Evolutionary conservation across 306 rosid species (phyloP), one percentile per base, ranked within the genome.

Genomic region (Senna tora): DNA sequence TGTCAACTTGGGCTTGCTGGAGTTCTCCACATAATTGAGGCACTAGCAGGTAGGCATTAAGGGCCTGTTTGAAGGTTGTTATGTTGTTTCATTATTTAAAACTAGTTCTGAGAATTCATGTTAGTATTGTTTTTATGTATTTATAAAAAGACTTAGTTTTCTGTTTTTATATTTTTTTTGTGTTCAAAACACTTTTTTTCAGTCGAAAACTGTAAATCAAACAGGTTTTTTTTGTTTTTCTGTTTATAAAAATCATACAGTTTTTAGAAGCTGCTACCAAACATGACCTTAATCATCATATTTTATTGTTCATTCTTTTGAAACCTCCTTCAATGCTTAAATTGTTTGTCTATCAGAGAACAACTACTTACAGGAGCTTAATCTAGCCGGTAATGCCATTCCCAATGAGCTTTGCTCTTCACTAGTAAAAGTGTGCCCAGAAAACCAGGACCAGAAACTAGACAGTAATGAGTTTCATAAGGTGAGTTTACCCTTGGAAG

Each of bases 1-100:
- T 94, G 98, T 75, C 89, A 79, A 82, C 91, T 91, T 64, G 92
- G 96, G 75, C 84, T 79, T 55, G 77, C 77, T 57, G 97, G 94
- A 74, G 72, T 91, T 72, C 88, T 87, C 54, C 90, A 61, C 70
- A 82, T 94, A 54, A 72, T 94, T 72, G 86, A 94, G 82, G 86
- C 96, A 41, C 76, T 91, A 43, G 73, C 90, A 75, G 98, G 98
- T 91, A 83, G 71, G 36, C 61, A 49, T 77, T n/a, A n/a, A n/a
- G n/a, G n/a, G 30, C 30, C 30, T 25, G 30, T 3, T 25, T 25
- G 30, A 25, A 25, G 2, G 30, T 25, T 1, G 30, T 25, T n/a
- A n/a, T n/a, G n/a, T n/a, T n/a, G n/a, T 25, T 25, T 25, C 9
- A n/a, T n/a, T n/a, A n/a, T n/a, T n/a, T n/a, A n/a, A n/a, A n/a